Evolutionary conservation across 1,284 basidiomycete genomes (phyloP).

Genomic region (Apiotrichum gamsii): DNA sequence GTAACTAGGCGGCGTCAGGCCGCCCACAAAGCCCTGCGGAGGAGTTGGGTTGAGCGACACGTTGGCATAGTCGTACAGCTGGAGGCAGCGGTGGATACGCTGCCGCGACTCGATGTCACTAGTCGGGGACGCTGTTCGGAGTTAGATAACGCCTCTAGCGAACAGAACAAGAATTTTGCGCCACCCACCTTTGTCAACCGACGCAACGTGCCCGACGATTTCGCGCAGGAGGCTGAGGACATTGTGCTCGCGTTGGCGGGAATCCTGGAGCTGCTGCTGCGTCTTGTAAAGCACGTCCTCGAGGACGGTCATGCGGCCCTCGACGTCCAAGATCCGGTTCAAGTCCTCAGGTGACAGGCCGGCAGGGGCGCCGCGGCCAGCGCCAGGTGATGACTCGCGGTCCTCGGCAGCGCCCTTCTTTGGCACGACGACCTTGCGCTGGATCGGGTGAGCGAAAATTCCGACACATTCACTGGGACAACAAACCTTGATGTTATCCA

Average conservation of each 20-base stretch:
- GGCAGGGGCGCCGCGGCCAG: conserved; percentile 1
- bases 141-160: too few relatives aligned
- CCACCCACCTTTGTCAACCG: conserved; percentile 35
- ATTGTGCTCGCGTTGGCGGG: conserved; percentile 27
- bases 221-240: conserved; percentile 32
- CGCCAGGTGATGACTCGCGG: conserved; percentile 30
- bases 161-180: too few relatives aligned
- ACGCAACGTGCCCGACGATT: conserved; percentile 30
- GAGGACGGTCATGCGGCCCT: conserved; percentile 28
- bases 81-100: conserved; percentile 6
- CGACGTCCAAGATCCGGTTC: conserved; percentile 32
- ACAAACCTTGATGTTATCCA: conserved; percentile 85
- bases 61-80: conserved; percentile 6
- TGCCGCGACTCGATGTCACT: not conserved
- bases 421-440: conserved; percentile 66
- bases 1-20: too few relatives aligned
- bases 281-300: conserved; percentile 33
- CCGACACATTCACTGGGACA: too few relatives aligned
- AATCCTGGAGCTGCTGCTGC: conserved; percentile 27
- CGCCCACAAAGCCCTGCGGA: not conserved
- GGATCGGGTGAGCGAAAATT: too few relatives aligned
- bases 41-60: not conserved
- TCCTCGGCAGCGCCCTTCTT: conserved; percentile 28
- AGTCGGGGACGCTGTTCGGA: too few relatives aligned
- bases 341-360: conserved; percentile 28